phyloP scores from a whole-genome alignment of 2,329 filamentous ascomycete species.

The Zymoseptoria passerinii region DNA sequence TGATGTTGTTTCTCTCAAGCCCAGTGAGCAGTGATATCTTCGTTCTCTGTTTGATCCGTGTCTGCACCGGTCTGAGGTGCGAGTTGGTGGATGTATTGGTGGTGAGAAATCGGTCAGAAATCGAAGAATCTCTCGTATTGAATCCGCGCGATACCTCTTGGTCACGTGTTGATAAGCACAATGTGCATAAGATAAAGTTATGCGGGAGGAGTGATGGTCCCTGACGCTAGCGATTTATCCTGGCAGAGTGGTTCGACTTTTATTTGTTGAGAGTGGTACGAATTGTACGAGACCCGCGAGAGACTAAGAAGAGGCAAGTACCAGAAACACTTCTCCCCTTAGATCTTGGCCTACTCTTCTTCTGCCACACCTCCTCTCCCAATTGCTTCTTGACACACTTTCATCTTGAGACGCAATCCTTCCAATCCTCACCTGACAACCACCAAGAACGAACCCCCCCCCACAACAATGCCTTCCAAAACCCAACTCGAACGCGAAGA shows the following conservation, averaged over 20 bases:
- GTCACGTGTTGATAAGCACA: not conserved
- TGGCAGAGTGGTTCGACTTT: not conserved
- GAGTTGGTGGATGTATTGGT: not conserved
- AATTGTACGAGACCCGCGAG: not conserved
- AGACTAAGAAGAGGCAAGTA: not conserved
- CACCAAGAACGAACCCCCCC: conserved; percentile 45
- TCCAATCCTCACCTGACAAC: not conserved
- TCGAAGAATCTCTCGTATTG: not conserved
- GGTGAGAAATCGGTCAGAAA: not conserved
- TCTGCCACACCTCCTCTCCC: not conserved
- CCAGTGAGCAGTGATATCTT: not conserved
- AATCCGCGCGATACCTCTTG: not conserved
- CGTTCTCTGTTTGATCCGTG: not conserved
- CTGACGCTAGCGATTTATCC: not conserved
- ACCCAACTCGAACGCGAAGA: conserved; percentile 35
- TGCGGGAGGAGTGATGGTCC: not conserved
- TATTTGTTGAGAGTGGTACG: not conserved
- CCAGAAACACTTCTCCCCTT: not conserved
- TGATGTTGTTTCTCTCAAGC: not conserved
- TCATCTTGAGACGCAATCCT: not conserved
- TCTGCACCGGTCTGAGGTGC: not conserved
- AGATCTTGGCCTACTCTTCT: not conserved
- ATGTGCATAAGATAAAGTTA: not conserved
- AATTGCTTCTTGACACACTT: not conserved
- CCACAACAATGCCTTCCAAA: conserved; percentile 20